A percentile compares a stretch with the other conserved stretches of the same genome.
Evolutionary conservation across 257 asterid species (phyloP).

Genomic region (Solanum peruvianum): DNA sequence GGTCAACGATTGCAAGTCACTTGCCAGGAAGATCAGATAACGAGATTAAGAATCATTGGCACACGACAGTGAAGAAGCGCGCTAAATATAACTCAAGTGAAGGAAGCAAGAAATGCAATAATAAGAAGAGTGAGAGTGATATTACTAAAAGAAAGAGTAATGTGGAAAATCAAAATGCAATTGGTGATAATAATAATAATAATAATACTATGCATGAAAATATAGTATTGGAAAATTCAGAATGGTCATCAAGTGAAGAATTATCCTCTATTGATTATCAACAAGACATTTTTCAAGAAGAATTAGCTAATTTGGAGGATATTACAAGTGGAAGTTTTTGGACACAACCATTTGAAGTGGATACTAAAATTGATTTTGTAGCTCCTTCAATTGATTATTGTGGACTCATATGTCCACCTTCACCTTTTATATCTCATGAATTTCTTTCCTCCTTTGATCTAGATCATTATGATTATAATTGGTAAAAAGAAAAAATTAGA

Average conservation of each 20-base stretch:
- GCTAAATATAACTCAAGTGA: not conserved
- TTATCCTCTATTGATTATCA: not conserved
- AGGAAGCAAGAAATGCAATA: not conserved
- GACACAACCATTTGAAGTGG: slow-evolving; percentile 1
- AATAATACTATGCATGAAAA: not conserved
- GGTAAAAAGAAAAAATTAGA: not conserved
- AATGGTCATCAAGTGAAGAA: not conserved
- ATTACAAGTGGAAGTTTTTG: not conserved
- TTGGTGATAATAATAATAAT: not conserved
- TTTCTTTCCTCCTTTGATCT: slow-evolving; percentile 1
- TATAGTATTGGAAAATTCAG: not conserved
- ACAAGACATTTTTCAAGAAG: not conserved
- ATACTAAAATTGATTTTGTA: not conserved
- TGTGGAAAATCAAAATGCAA: not conserved
- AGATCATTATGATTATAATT: not conserved
- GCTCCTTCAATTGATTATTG: not conserved
- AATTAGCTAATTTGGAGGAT: not conserved
- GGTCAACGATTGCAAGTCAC: not conserved
- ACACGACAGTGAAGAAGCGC: not conserved
- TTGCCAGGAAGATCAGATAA: slow-evolving; percentile 2
- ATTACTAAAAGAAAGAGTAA: not conserved
- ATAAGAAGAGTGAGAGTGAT: not conserved
- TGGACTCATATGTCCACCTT: slow-evolving; percentile 13
- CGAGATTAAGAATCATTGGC: slow-evolving; percentile 5
- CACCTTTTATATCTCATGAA: slow-evolving; percentile 9